phyloP scores from a whole-genome alignment of 495 filamentous ascomycete species.

The Daldinia bambusicola region DNA sequence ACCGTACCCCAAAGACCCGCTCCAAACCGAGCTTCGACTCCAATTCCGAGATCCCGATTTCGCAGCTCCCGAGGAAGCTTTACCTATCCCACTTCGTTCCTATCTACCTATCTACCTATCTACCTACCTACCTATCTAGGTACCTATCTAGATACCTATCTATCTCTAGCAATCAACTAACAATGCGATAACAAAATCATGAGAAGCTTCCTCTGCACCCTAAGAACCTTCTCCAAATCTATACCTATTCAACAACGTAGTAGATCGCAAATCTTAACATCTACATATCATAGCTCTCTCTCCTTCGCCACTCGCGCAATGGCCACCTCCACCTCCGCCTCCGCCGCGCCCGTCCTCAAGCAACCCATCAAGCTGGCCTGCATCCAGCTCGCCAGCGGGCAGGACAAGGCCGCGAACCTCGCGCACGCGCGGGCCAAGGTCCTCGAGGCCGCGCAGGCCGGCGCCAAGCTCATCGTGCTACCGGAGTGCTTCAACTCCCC shows the following conservation, averaged over 20 bases:
- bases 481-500: constrained; percentile 97
- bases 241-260: neutral
- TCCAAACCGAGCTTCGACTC: neutral
- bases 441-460: constrained; percentile 77
- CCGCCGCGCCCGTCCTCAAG: constrained; percentile 69
- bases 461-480: constrained; percentile 78
- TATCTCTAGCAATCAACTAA: neutral
- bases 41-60: constrained; percentile 8
- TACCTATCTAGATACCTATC: too few species aligned
- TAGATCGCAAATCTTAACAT: constrained; percentile 5
- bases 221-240: constrained; percentile 21
- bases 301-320: constrained; percentile 49
- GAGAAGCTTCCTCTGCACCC: constrained; percentile 32
- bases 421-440: constrained; percentile 81
- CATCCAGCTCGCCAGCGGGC: constrained; percentile 80
- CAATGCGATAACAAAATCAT: constrained; percentile 40
- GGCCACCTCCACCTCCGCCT: constrained; percentile 63
- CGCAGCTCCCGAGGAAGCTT: constrained; percentile 1
- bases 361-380: constrained; percentile 83
- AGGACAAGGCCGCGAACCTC: constrained; percentile 89
- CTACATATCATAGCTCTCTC: neutral
- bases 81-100: constrained; percentile 1
- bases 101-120: too few species aligned
- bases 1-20: neutral
- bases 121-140: too few species aligned